Base-by-base conservation (phyloP, 2,329 filamentous ascomycete genomes). In the Curvularia lunata region DNA sequence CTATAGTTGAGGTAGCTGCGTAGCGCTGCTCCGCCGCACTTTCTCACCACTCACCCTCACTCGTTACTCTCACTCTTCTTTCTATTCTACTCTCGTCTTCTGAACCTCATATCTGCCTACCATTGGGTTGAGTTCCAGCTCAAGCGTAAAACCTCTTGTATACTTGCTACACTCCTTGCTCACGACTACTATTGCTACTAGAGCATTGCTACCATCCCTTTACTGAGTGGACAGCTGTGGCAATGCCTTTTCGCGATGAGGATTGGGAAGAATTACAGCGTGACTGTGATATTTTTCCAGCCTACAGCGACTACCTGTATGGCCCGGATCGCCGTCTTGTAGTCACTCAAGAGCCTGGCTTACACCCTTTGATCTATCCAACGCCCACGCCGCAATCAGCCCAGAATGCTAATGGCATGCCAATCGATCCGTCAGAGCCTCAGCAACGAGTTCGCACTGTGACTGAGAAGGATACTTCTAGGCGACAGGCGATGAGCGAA, bases 221-320 rank as follows among this genome's bases (percentile, higher is more conserved):
- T 18, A 27, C 32, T 40, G 13, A 19, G 16, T 23, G 5, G 4
- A 21, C n/a, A 28, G 1, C 4, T 7, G 41, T 25, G 37, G 53
- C 18, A n/a, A 69, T 68, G 67, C 58, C 64, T 16, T 67, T 61
- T 40, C 55, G 18, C n/a, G 54, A 67, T 19, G 43, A 40, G 23
- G 58, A 65, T 1, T 67, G 61, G 59, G 63, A 70, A 21, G 61
- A 68, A 18, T 38, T 56, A 6, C 58, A 60, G 49, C 66, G 64
- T 43, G 67, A 70, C 51, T 59, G 48, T 34, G 55, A 50, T 9
- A 25, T 58, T 34, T 71, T 71, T 34, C 67, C 67, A 16, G 67
- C 68, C 6, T 71, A 65, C 42, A 64, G 48, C 4, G 66, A 71
- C 52, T 70, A 59, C 18, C 38, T 71, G 13, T 64, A 55, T 9